A percentile compares a stretch with the other conserved stretches of the same genome.
phyloP scores from a whole-genome alignment of 2,329 filamentous ascomycete species.

The Neoscytalidium dimidiatum region DNA sequence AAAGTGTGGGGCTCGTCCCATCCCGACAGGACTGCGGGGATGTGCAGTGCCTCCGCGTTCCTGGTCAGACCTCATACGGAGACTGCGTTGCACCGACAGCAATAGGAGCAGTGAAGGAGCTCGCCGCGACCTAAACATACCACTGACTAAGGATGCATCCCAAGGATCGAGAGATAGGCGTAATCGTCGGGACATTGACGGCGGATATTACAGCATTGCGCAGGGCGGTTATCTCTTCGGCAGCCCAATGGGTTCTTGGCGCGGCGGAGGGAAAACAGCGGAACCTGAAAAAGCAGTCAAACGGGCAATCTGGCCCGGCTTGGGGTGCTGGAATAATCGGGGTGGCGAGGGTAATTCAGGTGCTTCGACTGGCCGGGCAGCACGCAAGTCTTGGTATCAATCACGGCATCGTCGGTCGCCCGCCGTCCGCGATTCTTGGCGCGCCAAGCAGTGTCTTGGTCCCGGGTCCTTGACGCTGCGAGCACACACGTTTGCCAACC shows the following conservation, averaged over 20 bases:
- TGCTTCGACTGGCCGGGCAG: not conserved
- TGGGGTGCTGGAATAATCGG: not conserved
- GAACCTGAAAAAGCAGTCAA: not conserved
- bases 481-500: not conserved
- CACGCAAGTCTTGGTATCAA: constrained; percentile 16
- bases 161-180: not conserved
- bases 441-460: not conserved
- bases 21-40: too few species aligned
- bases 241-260: not conserved
- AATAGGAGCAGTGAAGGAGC: not conserved
- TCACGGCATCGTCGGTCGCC: not conserved
- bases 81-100: too few species aligned
- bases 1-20: too few species aligned
- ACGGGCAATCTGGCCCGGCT: constrained; percentile 5
- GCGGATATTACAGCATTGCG: not conserved
- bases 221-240: not conserved
- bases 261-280: not conserved
- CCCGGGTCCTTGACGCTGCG: not conserved
- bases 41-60: too few species aligned
- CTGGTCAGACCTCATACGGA: too few species aligned
- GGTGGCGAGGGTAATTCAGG: not conserved
- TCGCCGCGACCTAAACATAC: not conserved
- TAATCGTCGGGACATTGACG: not conserved
- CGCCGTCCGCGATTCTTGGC: constrained; percentile 2
- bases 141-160: not conserved